Conservation (phyloP, 176 grass and related monocot genomes). For the Musa schizocarpa region DNA sequence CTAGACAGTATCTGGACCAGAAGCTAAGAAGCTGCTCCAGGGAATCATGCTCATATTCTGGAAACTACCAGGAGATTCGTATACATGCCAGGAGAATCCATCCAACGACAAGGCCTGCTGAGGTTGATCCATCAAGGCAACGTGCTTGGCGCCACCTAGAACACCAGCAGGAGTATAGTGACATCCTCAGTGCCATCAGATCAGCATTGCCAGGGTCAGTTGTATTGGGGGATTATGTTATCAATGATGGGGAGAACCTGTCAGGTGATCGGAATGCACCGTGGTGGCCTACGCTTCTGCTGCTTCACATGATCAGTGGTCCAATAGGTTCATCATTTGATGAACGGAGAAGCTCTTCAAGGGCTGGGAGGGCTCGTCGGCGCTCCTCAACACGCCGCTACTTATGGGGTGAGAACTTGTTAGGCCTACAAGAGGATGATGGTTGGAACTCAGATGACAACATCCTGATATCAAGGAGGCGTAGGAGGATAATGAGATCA, state of each 20-base stretch:
- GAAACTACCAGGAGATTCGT: conserved; percentile 32
- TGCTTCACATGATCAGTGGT: conserved; percentile 13
- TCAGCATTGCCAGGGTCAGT: conserved; percentile 12
- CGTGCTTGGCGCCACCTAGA: conserved; percentile 28
- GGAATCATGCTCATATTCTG: conserved; percentile 29
- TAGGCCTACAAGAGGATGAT: neutral
- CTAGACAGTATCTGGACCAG: conserved; percentile 30
- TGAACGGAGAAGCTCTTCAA: conserved; percentile 1
- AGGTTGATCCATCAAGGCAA: conserved; percentile 28
- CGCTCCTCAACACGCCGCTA: neutral
- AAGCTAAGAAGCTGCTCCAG: conserved; percentile 30
- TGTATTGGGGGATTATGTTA: conserved; percentile 12
- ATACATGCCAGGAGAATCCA: conserved; percentile 29
- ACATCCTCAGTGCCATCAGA: conserved; percentile 31
- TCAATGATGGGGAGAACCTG: conserved; percentile 1
- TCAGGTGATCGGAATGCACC: conserved; percentile 4
- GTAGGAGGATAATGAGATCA: conserved; percentile 7
- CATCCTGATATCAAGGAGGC: conserved; percentile 2
- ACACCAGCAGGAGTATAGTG: conserved; percentile 27
- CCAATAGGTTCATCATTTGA: neutral
- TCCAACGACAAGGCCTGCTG: conserved; percentile 27
- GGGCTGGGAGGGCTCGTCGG: conserved; percentile 7
- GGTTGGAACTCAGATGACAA: conserved; percentile 1
- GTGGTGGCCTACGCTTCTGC: conserved; percentile 8
- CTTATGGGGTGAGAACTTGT: conserved; percentile 10